Percentiles rank a stretch among this genome's conserved stretches.
Evolutionary conservation across 805 yeast species (phyloP).

Genomic region (Torulaspora delbrueckii): DNA sequence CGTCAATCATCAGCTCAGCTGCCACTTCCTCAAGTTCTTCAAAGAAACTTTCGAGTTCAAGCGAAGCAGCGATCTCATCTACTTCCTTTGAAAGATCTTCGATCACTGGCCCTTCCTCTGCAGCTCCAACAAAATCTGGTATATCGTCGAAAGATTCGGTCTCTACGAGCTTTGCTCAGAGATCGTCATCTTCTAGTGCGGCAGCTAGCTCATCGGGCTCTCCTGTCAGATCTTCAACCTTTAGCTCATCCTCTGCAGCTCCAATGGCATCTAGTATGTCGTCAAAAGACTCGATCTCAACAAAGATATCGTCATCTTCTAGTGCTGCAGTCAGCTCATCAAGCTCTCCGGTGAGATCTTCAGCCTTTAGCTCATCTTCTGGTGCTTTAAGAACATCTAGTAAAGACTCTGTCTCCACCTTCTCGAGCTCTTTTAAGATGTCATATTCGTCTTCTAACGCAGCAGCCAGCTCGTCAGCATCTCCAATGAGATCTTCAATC

Average conservation of each 20-base stretch:
- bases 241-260: not conserved
- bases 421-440: not conserved
- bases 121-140: no score
- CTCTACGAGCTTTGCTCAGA: no score
- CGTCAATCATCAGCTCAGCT: not conserved
- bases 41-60: not conserved
- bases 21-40: not conserved
- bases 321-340: not conserved
- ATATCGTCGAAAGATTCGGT: no score
- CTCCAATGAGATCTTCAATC: not conserved
- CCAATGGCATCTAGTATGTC: no score
- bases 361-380: not conserved
- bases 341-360: not conserved
- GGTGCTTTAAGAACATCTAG: not conserved
- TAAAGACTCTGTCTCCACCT: not conserved
- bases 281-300: not conserved
- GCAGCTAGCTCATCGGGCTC: not conserved
- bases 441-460: not conserved
- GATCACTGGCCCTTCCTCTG: not conserved
- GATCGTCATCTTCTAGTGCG: not conserved
- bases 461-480: not conserved
- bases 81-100: not conserved
- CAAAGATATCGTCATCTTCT: not conserved
- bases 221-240: not conserved
- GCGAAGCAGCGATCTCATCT: not conserved